Evolutionary conservation across 2,329 filamentous ascomycete species (phyloP), one percentile per base, ranked within the genome.

Genomic region (Cladobotryum mycophilum): DNA sequence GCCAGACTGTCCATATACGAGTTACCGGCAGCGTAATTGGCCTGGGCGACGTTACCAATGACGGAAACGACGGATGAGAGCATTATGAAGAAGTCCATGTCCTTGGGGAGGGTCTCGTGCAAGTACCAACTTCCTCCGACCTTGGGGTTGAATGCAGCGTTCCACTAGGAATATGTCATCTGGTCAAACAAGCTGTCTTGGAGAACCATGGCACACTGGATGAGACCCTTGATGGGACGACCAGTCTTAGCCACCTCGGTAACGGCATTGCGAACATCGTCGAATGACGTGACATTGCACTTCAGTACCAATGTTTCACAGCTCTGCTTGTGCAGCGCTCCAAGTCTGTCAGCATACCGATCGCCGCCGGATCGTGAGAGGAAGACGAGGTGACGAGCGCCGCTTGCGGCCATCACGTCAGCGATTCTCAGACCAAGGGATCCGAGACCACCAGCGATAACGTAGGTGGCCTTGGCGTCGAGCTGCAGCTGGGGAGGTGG

Each of bases 1-100:
- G 54, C 58, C 5, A 64, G 54, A 0, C 60, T 56, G 20, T 61
- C 59, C 5, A 67, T 64, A 53, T 64, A 71, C 0, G 62, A 50
- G 15, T 60, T 60, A 1, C 63, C 67, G 0, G 61, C 66, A 0
- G 67, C 57, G 52, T 77, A 76, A 51, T 72, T 74, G 36, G 65
- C 62, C 38, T 72, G 70, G 1, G 58, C 59, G 3, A 60, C 52
- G 12, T 63, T 59, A 0, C 69, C 71, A 3, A 66, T 43, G 6
- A 70, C 55, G 9, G 64, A 65, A 1, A 61, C 60, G 33, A 67
- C 47, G 3, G 70, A 73, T 3, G 67, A 68, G 0, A 68, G 54
- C 48, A 66, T 54, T 30, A 67, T 49, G 54, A 69, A 74, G 57
- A 76, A 70, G 51, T 72, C 68, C 0, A 71, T 45, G 0, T 55